phyloP scores from a whole-genome alignment of 1,139 yeast species.

The Protomyces lactucae-debilis region DNA sequence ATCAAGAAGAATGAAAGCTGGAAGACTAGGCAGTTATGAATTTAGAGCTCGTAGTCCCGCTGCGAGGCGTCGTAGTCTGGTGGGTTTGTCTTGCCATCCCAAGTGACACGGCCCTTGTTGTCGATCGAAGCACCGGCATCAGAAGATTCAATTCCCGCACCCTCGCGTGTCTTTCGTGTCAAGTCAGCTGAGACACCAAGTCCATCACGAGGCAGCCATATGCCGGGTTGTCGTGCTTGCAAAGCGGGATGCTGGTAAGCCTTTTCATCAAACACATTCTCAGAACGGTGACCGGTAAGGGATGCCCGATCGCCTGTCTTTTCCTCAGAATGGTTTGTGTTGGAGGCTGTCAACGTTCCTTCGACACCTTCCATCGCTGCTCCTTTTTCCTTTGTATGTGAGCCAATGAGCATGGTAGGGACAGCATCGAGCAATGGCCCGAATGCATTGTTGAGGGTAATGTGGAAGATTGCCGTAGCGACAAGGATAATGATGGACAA shows the following conservation, averaged over 20 bases:
- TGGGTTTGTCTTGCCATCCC: slow-evolving; percentile 63
- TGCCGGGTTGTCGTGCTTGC: slow-evolving; percentile 56
- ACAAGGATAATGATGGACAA: slow-evolving; percentile 63
- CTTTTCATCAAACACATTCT: slow-evolving; percentile 22
- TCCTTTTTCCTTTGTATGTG: slow-evolving; percentile 7
- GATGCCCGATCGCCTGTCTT: slow-evolving; percentile 2
- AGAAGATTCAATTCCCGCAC: slow-evolving; percentile 48
- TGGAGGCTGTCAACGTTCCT: slow-evolving; percentile 1
- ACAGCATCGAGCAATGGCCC: slow-evolving; percentile 63
- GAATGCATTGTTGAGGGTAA: slow-evolving; percentile 58
- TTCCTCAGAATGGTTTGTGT: slow-evolving; percentile 21
- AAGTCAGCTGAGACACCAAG: slow-evolving; percentile 68
- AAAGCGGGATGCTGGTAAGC: slow-evolving; percentile 67
- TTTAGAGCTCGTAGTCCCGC: slow-evolving; percentile 60
- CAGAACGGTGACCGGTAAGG: neutral
- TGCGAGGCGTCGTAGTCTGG: slow-evolving; percentile 83
- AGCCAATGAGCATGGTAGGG: slow-evolving; percentile 50
- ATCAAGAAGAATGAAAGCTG: neutral
- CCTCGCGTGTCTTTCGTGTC: slow-evolving; percentile 45
- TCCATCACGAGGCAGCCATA: slow-evolving; percentile 87
- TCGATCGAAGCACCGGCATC: slow-evolving; percentile 64
- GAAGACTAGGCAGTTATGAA: neutral
- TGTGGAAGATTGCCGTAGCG: slow-evolving; percentile 62
- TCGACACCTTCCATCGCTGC: neutral
- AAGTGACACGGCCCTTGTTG: slow-evolving; percentile 53